These are phyloP conservation scores for Venturia aucupariae DNA, from an alignment of 2,329 filamentous ascomycete species.

Conservation along the genomic window DNA sequence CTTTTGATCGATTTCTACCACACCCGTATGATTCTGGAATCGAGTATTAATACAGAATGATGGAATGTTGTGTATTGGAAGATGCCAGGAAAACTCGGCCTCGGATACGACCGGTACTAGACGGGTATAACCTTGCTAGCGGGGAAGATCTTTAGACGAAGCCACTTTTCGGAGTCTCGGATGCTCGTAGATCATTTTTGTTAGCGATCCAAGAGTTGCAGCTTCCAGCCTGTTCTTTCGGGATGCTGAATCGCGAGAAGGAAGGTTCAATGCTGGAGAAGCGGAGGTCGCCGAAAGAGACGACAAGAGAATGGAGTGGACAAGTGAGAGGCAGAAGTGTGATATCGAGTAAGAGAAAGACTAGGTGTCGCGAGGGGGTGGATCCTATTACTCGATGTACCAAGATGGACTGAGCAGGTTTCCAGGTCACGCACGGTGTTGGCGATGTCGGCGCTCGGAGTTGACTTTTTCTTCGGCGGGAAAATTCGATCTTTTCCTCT, in stretches of 20 bases:
- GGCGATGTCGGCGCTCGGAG: not conserved
- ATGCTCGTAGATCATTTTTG: too few relatives aligned
- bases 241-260: not conserved
- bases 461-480: not conserved
- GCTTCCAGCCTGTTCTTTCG: not conserved
- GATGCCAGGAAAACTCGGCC: too few relatives aligned
- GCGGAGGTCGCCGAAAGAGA: not conserved
- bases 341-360: conserved; percentile 13
- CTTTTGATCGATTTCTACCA: too few relatives aligned
- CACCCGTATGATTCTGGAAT: too few relatives aligned
- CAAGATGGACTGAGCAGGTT: not conserved
- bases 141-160: too few relatives aligned
- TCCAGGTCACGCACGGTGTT: not conserved
- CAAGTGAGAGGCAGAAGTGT: not conserved
- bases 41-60: too few relatives aligned
- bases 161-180: too few relatives aligned
- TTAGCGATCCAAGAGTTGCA: too few relatives aligned
- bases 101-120: too few relatives aligned
- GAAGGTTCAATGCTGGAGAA: not conserved
- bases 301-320: not conserved
- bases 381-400: conserved; percentile 12
- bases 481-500: not conserved
- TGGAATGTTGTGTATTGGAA: too few relatives aligned
- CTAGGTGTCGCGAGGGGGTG: not conserved
- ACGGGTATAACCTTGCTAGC: too few relatives aligned